Percentiles rank a stretch among this genome's conserved stretches.
phyloP scores from a whole-genome alignment of 2,329 filamentous ascomycete genomes.

The Aureobasidium sp. region DNA sequence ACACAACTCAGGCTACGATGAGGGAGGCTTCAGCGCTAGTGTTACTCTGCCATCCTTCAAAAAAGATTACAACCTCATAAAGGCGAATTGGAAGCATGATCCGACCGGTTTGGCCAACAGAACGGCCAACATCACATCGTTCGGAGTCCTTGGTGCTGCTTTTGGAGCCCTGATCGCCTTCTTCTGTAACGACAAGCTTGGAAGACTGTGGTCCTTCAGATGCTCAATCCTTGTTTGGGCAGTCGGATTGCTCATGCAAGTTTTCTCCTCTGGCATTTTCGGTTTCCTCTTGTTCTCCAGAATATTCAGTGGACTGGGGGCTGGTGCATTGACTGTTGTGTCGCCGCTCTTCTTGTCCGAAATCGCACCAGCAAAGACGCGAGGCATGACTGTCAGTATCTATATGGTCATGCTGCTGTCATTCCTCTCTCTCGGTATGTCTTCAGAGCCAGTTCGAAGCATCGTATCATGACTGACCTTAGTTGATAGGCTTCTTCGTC shows the following conservation, averaged over 20 bases:
- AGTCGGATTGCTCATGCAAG: slow-evolving; percentile 41
- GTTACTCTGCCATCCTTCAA: slow-evolving; percentile 41
- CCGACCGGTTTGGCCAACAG: slow-evolving; percentile 39
- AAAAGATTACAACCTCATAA: slow-evolving; percentile 39
- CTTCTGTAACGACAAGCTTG: slow-evolving; percentile 41
- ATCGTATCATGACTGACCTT: neutral
- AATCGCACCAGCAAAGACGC: slow-evolving; percentile 41
- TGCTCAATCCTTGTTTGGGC: slow-evolving; percentile 42
- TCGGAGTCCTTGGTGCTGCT: slow-evolving; percentile 47
- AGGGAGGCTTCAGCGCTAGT: slow-evolving; percentile 47
- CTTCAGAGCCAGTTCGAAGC: neutral
- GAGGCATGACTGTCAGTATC: slow-evolving; percentile 46
- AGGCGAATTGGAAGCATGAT: slow-evolving; percentile 35
- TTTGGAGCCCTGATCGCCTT: slow-evolving; percentile 42
- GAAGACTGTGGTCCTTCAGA: slow-evolving; percentile 31
- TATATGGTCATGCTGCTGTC: slow-evolving; percentile 47
- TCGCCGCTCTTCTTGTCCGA: slow-evolving; percentile 45
- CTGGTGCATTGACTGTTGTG: slow-evolving; percentile 46
- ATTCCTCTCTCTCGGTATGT: slow-evolving; percentile 41
- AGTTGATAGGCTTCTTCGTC: slow-evolving; percentile 44
- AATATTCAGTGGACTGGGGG: slow-evolving; percentile 45
- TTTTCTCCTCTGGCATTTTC: slow-evolving; percentile 45
- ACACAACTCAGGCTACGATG: slow-evolving; percentile 42
- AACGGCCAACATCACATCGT: slow-evolving; percentile 44
- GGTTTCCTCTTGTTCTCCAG: slow-evolving; percentile 45